phyloP scores from a whole-genome alignment of 495 filamentous ascomycete genomes.

The Xanthoparmelia taractica region DNA sequence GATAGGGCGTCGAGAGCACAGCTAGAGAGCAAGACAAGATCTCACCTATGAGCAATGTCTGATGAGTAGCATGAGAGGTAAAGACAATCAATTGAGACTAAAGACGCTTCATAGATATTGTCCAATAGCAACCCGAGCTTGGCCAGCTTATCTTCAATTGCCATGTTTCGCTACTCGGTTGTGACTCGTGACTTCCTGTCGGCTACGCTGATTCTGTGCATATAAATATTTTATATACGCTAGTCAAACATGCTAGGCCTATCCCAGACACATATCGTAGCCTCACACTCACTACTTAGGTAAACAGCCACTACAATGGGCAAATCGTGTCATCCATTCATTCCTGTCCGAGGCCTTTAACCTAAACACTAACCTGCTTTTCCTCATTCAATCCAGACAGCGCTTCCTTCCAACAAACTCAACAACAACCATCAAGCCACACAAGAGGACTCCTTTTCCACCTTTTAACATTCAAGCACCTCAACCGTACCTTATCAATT shows the following conservation, averaged over 20 bases:
- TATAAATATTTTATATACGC: not conserved
- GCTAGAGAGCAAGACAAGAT: conserved; percentile 7
- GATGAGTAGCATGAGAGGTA: not conserved
- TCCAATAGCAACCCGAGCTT: not conserved
- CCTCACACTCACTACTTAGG: not conserved
- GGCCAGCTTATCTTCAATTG: not conserved
- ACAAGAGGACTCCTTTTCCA: too few relatives aligned
- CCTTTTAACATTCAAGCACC: too few relatives aligned
- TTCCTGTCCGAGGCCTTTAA: too few relatives aligned
- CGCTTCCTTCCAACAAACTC: too few relatives aligned
- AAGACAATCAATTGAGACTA: not conserved
- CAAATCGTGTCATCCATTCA: not conserved
- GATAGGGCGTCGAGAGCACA: conserved; percentile 12
- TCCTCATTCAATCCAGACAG: too few relatives aligned
- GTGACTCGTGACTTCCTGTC: not conserved
- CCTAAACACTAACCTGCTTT: not conserved
- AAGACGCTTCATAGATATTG: not conserved
- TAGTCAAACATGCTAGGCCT: not conserved
- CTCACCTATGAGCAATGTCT: not conserved
- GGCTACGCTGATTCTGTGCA: not conserved
- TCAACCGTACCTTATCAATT: too few relatives aligned
- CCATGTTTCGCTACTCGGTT: not conserved
- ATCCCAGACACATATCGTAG: not conserved
- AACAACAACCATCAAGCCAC: too few relatives aligned
- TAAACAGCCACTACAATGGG: not conserved